Percentiles rank a stretch among this genome's conserved stretches.
Conservation (phyloP, 768 basidiomycete genomes). For the Pleurotus pulmonarius region DNA sequence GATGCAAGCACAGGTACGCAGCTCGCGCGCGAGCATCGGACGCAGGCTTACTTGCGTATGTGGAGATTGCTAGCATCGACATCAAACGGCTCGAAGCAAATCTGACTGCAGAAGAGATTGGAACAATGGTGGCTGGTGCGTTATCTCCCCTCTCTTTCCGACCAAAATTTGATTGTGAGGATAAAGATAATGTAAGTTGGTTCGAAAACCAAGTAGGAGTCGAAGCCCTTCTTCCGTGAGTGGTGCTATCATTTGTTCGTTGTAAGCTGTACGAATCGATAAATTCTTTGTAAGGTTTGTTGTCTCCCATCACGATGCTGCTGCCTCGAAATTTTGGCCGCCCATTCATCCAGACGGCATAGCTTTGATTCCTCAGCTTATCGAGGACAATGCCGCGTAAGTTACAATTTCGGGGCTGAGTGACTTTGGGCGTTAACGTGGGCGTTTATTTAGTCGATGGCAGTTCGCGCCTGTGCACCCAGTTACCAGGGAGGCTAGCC, state of each 20-base stretch:
- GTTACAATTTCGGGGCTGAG: not conserved
- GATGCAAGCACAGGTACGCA: not conserved
- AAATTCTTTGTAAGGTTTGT: not conserved
- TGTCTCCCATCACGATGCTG: not conserved
- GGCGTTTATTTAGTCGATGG: not conserved
- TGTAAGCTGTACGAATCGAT: too few relatives aligned
- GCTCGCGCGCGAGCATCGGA: not conserved
- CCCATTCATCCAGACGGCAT: not conserved
- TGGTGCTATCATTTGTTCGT: not conserved
- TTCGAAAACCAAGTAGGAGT: conserved; percentile 1
- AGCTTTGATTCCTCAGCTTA: conserved; percentile 1
- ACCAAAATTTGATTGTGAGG: too few relatives aligned
- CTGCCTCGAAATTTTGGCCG: conserved; percentile 4
- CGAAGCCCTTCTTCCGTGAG: conserved; percentile 6
- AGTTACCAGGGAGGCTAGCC: not conserved
- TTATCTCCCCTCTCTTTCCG: not conserved
- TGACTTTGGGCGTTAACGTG: not conserved
- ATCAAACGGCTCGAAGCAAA: not conserved
- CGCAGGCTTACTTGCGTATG: not conserved
- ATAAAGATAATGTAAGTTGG: conserved; percentile 4
- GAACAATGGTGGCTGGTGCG: not conserved
- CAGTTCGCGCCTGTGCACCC: conserved; percentile 8
- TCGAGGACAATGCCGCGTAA: conserved; percentile 3
- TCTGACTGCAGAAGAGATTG: not conserved
- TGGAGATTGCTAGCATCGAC: not conserved